These are phyloP conservation scores for Tilletia horrida DNA, from an alignment of 1,284 basidiomycete species.

Conservation along the genomic window DNA sequence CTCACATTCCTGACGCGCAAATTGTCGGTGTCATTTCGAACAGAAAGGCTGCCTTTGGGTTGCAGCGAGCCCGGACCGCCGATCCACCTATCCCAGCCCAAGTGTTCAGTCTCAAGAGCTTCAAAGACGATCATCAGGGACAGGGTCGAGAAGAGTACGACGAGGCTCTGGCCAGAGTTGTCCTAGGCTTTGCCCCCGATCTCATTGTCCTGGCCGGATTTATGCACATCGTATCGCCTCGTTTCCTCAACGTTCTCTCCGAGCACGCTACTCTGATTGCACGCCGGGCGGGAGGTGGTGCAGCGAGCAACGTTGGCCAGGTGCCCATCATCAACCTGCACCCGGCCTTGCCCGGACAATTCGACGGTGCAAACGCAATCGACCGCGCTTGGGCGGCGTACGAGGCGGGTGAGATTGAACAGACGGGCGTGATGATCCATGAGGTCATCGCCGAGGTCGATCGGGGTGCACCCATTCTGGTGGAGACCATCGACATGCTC, in stretches of 20 bases:
- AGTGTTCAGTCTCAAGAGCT: slow-evolving; percentile 81
- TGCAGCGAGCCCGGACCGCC: slow-evolving; percentile 73
- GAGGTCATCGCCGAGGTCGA: slow-evolving; percentile 90
- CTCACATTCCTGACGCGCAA: slow-evolving; percentile 58
- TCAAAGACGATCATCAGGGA: slow-evolving; percentile 69
- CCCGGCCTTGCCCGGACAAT: slow-evolving; percentile 88
- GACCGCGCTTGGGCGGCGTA: slow-evolving; percentile 84
- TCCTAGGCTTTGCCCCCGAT: slow-evolving; percentile 67
- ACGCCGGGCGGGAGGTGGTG: slow-evolving; percentile 21
- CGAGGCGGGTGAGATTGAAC: slow-evolving; percentile 62
- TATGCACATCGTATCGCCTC: slow-evolving; percentile 81
- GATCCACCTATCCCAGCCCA: slow-evolving; percentile 70
- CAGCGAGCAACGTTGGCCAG: slow-evolving; percentile 44
- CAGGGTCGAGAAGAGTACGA: slow-evolving; percentile 79
- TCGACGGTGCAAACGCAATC: slow-evolving; percentile 88
- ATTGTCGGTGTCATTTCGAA: slow-evolving; percentile 87
- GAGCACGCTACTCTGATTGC: slow-evolving; percentile 38
- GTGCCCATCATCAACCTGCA: slow-evolving; percentile 94
- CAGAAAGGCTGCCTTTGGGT: slow-evolving; percentile 83
- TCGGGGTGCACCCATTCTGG: slow-evolving; percentile 79
- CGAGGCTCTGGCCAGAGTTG: slow-evolving; percentile 70
- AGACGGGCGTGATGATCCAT: slow-evolving; percentile 89
- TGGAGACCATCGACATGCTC: slow-evolving; percentile 71
- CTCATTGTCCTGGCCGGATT: slow-evolving; percentile 89
- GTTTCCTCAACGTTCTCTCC: slow-evolving; percentile 57